These are phyloP conservation scores for Daldinia childiae DNA, from an alignment of 495 filamentous ascomycete genomes.

Conservation along the genomic window DNA sequence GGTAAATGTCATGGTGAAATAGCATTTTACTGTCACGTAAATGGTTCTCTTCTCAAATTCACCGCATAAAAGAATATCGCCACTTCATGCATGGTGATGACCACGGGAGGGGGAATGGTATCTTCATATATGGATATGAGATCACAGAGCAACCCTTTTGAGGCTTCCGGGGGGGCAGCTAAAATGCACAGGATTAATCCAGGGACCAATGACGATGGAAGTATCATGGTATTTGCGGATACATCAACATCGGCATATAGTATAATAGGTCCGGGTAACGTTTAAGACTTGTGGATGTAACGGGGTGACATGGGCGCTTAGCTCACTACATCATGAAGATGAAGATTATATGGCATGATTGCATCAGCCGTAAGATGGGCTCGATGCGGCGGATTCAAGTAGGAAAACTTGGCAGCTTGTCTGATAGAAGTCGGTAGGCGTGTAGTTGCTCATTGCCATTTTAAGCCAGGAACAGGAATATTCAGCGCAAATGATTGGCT, in stretches of 20 bases:
- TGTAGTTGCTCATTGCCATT: constrained; percentile 35
- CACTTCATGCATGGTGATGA: constrained; percentile 28
- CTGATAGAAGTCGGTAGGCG: constrained; percentile 23
- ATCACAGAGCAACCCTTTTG: constrained; percentile 34
- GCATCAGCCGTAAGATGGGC: constrained; percentile 28
- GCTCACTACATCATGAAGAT: constrained; percentile 41
- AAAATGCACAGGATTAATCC: constrained; percentile 10
- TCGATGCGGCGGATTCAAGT: constrained; percentile 1
- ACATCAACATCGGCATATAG: not conserved
- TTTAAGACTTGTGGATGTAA: constrained; percentile 12
- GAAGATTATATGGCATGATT: constrained; percentile 21
- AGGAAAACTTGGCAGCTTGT: constrained; percentile 32
- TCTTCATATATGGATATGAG: constrained; percentile 35
- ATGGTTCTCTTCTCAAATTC: not conserved
- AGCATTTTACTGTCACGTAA: not conserved
- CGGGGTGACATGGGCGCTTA: constrained; percentile 23
- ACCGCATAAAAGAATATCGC: constrained; percentile 18
- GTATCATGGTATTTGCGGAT: not conserved
- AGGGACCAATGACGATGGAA: constrained; percentile 8
- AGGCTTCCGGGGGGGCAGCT: constrained; percentile 1
- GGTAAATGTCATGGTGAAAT: constrained; percentile 40
- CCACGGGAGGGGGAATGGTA: constrained; percentile 16
- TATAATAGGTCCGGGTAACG: constrained; percentile 7
- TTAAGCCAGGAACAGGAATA: constrained; percentile 20
- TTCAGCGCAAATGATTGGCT: constrained; percentile 34